Evolutionary conservation across 495 filamentous ascomycete genomes (phyloP), one percentile per base, ranked within the genome.

Genomic region (Daldinia loculata): DNA sequence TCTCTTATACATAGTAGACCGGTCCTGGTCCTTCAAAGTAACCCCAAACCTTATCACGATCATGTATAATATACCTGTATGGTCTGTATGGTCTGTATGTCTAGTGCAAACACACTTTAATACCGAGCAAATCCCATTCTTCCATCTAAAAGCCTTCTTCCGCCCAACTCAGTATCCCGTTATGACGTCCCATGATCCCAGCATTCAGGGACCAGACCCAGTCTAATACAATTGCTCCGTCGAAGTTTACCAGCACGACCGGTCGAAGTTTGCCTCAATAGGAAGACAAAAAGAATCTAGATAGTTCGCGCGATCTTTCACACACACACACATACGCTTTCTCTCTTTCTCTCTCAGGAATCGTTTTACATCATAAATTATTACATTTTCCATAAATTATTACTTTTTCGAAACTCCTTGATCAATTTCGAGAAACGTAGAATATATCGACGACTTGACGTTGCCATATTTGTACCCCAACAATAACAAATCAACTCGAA

Each of bases 121-220:
- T 62, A n/a, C 52, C 39, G 62, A 56, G 24, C 51, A 34, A 51
- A 66, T 63, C 57, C 29, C 53, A 63, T 38, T 48, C 30, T 38
- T 48, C 30, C 12, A 51, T 52, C 29, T 53, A 26, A 14, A 26
- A 36, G 22, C 30, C 59, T 63, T 17, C 43, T 52, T 45, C 34
- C 36, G 14, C 52, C 2, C 17, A 38, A 32, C 36, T 26, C 26
- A 19, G 34, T 19, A 41, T 17, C 68, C 19, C 38, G 53, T 11
- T 61, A 67, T 63, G 36, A 67, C 64, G 57, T 70, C 5, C 56
- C 50, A 30, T 32, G 17, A 24, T 50, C 22, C 39, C n/a, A 29
- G 24, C 34, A 70, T 61, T 39, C 24, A 61, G 56, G 56, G 50
- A 70, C 24, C 14, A 60, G 29, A 9, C 48, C 66, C 60, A 59